Percentiles rank a stretch among this genome's conserved stretches.
Evolutionary conservation across 1,139 yeast species (phyloP).

Genomic region (Wickerhamomyces sp.): DNA sequence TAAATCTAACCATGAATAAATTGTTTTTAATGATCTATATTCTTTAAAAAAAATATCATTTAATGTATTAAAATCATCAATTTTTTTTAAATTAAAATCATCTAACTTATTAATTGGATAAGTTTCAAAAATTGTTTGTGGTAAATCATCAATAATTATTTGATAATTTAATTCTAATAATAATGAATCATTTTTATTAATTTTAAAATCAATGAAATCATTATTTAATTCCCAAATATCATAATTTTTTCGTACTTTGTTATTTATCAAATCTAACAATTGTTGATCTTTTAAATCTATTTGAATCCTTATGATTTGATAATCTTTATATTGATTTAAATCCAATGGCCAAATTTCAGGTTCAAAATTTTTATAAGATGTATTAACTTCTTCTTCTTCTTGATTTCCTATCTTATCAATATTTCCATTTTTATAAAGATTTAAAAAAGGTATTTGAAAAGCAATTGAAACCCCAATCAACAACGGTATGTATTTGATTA

Average conservation of each 20-base stretch:
- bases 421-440: no score
- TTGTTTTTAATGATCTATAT: conserved; percentile 63
- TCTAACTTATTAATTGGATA: no score
- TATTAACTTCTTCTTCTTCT: background rate
- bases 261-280: background rate
- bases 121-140: conserved; percentile 51
- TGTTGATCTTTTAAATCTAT: conserved; percentile 25
- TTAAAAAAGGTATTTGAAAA: background rate
- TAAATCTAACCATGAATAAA: conserved; percentile 66
- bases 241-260: conserved; percentile 19
- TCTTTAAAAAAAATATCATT: conserved; percentile 55
- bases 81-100: conserved; percentile 8
- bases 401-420: background rate
- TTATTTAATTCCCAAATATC: conserved; percentile 29
- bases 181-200: conserved; percentile 17
- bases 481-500: background rate
- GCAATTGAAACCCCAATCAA: background rate
- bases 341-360: conserved; percentile 37
- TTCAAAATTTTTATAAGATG: background rate
- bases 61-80: conserved; percentile 14
- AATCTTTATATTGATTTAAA: conserved; percentile 42
- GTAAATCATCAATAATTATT: conserved; percentile 49
- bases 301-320: conserved; percentile 43
- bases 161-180: conserved; percentile 11
- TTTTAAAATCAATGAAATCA: conserved; percentile 36